phyloP scores from a whole-genome alignment of 495 filamentous ascomycete genomes.

The Copromyces sp. region DNA sequence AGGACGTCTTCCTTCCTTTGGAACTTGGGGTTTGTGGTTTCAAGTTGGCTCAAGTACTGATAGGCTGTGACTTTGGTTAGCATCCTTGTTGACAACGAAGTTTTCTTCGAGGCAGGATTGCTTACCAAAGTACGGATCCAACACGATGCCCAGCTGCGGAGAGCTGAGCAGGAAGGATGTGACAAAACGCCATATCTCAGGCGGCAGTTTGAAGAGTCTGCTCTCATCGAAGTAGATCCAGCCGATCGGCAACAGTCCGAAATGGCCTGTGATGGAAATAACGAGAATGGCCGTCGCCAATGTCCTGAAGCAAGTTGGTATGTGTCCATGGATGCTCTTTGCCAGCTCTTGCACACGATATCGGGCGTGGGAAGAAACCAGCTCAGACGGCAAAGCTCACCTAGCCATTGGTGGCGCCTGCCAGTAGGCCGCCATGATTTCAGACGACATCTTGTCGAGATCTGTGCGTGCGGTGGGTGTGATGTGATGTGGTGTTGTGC shows the following conservation, averaged over 20 bases:
- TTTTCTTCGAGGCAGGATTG: neutral
- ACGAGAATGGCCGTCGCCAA: constrained; percentile 57
- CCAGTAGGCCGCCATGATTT: constrained; percentile 58
- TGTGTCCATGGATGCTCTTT: neutral
- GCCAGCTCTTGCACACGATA: neutral
- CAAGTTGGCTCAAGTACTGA: constrained; percentile 35
- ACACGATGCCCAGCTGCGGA: constrained; percentile 50
- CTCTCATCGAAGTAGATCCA: constrained; percentile 49
- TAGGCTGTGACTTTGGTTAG: constrained; percentile 18
- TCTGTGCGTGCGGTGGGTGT: neutral
- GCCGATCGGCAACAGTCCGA: constrained; percentile 43
- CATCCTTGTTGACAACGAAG: neutral
- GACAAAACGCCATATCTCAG: constrained; percentile 45
- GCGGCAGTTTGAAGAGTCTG: constrained; percentile 51
- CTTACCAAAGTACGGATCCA: constrained; percentile 80
- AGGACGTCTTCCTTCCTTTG: constrained; percentile 34
- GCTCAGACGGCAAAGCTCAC: constrained; percentile 31
- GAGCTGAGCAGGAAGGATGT: constrained; percentile 67
- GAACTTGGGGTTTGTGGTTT: constrained; percentile 32
- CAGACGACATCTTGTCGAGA: constrained; percentile 13
- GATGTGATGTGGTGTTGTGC: constrained; percentile 3
- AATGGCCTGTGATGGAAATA: constrained; percentile 50
- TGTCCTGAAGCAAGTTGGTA: constrained; percentile 41
- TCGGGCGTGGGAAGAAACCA: neutral
- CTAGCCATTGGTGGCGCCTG: constrained; percentile 58